Base-by-base conservation (phyloP, 257 asterid species). In the Capsicum baccatum region DNA sequence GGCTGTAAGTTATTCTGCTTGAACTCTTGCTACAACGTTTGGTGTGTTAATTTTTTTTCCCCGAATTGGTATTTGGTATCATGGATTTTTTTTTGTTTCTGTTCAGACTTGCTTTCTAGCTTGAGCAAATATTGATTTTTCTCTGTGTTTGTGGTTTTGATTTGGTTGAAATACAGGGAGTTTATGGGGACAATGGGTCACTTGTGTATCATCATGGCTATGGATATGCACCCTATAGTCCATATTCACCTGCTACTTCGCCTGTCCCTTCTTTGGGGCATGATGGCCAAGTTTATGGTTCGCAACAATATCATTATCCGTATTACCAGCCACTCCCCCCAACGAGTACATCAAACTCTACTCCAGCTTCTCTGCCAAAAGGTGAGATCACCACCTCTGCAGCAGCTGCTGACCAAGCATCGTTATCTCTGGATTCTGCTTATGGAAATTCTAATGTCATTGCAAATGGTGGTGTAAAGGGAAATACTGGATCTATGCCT, bases 281-380 rank as follows among this genome's bases (percentile, higher is more conserved):
- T 85, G 97, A 94, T 89, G 94, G 94, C 6, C 95, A 92, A 86
- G 59, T 92, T 16, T 94, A 94, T 86, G 94, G 97, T 19, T 89
- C 97, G 21, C 97, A 94, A 85, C 96, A 90, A 47, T 94, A 94
- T 63, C 97, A 94, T 83, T 94, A 94, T 83, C 96, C 97, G 1
- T 94, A 91, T 88, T 92, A 89, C 89, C 97, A 92, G 90, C 88
- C 97, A 3, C 8, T 84, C 86, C 47, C 90, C 48, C 89, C 91
- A 35, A 86, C 93, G 57, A 88, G 89, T 84, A 89, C 88, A 52
- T 79, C 87, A 21, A 85, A 78, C 84, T 73, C 93, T 68, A 84
- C 86, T 48, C 83, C 90, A 48, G 87, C 90, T 52, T 88, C 89
- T 63, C 86, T 91, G 15, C 86, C 87, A 3, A 93, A 94, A 91